A percentile compares a stretch with the other conserved stretches of the same genome.
These are phyloP conservation scores for Penicillium sp. DNA, from an alignment of 2,329 filamentous ascomycete genomes.

Conservation along the genomic window DNA sequence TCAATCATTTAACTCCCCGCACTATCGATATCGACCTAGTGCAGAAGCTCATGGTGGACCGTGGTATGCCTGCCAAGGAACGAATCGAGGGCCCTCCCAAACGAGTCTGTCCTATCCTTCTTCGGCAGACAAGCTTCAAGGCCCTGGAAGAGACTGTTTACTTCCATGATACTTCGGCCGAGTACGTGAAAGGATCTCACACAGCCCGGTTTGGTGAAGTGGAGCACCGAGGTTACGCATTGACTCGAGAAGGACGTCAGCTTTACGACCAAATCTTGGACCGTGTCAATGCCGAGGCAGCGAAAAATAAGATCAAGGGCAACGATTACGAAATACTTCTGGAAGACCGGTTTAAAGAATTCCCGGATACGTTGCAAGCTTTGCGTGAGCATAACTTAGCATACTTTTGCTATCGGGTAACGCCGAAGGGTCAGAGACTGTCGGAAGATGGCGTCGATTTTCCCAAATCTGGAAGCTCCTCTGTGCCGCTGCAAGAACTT, in stretches of 20 bases:
- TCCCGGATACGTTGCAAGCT: conserved; percentile 45
- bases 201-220: conserved; percentile 56
- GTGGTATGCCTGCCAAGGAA: conserved; percentile 48
- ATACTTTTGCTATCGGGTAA: conserved; percentile 41
- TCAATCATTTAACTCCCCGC: conserved; percentile 56
- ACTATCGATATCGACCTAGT: conserved; percentile 51
- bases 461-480: neutral
- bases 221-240: conserved; percentile 53
- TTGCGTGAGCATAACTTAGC: conserved; percentile 39
- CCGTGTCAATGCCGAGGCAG: conserved; percentile 17
- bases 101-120: conserved; percentile 47
- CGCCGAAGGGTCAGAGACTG: conserved; percentile 2
- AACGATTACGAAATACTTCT: conserved; percentile 23
- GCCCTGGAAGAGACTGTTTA: conserved; percentile 51
- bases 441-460: neutral
- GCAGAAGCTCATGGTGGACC: conserved; percentile 44
- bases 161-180: conserved; percentile 32
- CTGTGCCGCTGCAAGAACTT: conserved; percentile 29
- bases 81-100: conserved; percentile 54
- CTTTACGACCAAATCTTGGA: conserved; percentile 50
- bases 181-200: conserved; percentile 40
- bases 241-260: conserved; percentile 47
- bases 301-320: neutral
- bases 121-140: conserved; percentile 57
- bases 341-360: conserved; percentile 33